Conservation (phyloP, 2,329 filamentous ascomycete genomes). For the Exutisphaerella laricina region DNA sequence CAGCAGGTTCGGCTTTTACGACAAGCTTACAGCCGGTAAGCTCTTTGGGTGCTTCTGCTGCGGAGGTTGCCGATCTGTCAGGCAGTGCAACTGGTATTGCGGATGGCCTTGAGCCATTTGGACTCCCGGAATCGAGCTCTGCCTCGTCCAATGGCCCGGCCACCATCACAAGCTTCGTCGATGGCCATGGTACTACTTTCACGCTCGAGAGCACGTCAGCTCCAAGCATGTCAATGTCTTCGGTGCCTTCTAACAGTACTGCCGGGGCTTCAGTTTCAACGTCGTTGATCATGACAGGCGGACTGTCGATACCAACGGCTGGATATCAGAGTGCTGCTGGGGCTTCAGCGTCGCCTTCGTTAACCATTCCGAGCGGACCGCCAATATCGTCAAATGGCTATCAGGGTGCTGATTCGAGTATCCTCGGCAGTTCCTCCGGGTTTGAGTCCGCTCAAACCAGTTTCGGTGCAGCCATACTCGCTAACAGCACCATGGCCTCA, state of each 20-base stretch:
- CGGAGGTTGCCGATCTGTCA: neutral
- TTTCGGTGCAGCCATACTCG: neutral
- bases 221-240: slow-evolving; percentile 10
- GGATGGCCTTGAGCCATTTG: too few species aligned
- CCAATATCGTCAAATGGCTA: too few species aligned
- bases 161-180: slow-evolving; percentile 16
- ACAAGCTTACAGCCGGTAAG: neutral
- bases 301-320: too few species aligned
- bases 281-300: too few species aligned
- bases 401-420: neutral
- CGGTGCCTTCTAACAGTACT: slow-evolving; percentile 9
- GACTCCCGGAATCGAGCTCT: neutral
- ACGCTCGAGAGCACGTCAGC: slow-evolving; percentile 6
- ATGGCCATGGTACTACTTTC: slow-evolving; percentile 13
- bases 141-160: slow-evolving; percentile 2
- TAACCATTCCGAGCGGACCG: too few species aligned
- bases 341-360: too few species aligned
- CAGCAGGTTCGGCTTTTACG: neutral
- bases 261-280: neutral
- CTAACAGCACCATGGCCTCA: neutral
- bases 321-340: too few species aligned
- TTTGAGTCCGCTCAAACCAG: neutral
- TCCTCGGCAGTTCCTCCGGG: neutral
- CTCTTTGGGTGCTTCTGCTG: neutral
- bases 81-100: neutral